These are phyloP conservation scores for Beauveria pseudobassiana DNA, from an alignment of 2,329 filamentous ascomycete genomes.

Conservation along the genomic window DNA sequence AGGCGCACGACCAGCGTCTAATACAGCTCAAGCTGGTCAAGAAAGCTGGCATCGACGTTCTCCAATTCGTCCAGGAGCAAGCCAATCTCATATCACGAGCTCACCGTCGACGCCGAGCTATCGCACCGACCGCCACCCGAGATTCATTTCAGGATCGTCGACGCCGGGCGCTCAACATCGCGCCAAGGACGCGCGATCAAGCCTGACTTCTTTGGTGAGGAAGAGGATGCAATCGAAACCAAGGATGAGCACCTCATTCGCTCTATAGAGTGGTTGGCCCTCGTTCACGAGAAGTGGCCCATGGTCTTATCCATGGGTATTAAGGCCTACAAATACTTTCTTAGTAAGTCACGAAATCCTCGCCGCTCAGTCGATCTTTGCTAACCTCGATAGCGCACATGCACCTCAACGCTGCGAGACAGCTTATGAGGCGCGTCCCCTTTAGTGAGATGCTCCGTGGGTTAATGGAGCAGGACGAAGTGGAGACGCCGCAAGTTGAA, in stretches of 20 bases:
- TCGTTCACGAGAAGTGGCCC: slow-evolving; percentile 65
- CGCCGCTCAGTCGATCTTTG: neutral
- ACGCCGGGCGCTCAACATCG: slow-evolving; percentile 25
- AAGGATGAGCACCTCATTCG: slow-evolving; percentile 68
- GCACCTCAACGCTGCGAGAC: slow-evolving; percentile 47
- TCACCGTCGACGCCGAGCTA: slow-evolving; percentile 24
- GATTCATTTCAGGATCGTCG: slow-evolving; percentile 44
- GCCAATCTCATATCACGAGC: slow-evolving; percentile 42
- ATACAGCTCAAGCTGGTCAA: slow-evolving; percentile 68
- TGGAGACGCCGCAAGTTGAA: slow-evolving; percentile 27
- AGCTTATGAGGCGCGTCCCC: slow-evolving; percentile 42
- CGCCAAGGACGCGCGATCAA: slow-evolving; percentile 55
- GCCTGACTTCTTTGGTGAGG: slow-evolving; percentile 61
- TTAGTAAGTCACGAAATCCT: slow-evolving; percentile 54
- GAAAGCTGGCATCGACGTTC: slow-evolving; percentile 63
- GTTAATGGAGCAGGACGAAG: slow-evolving; percentile 30
- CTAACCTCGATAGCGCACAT: slow-evolving; percentile 33
- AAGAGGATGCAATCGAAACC: slow-evolving; percentile 43
- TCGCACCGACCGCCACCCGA: slow-evolving; percentile 29
- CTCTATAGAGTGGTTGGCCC: slow-evolving; percentile 76
- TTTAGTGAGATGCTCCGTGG: slow-evolving; percentile 41
- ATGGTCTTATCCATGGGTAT: slow-evolving; percentile 62
- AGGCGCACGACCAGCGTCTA: slow-evolving; percentile 55
- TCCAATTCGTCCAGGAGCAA: slow-evolving; percentile 67
- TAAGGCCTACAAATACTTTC: slow-evolving; percentile 73